Percentiles rank a stretch among this genome's conserved stretches.
These are phyloP conservation scores for Mucor velutinosus DNA, from an alignment of 371 early-diverging fungal species.

Conservation along the genomic window DNA sequence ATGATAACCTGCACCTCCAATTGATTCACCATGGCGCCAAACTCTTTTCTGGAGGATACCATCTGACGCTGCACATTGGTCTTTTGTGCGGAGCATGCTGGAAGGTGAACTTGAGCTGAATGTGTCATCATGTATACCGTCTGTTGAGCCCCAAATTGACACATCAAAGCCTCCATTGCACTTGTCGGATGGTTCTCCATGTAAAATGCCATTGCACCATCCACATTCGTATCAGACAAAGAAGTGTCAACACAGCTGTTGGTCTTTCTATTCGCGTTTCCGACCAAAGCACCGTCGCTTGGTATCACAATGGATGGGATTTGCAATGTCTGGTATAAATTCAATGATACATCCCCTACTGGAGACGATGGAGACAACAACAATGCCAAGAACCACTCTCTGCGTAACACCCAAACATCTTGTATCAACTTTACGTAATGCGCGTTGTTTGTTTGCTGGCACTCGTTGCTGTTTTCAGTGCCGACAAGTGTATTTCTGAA, in stretches of 20 bases:
- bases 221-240: background rate
- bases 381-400: constrained; percentile 29
- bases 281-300: background rate
- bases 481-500: constrained; percentile 13
- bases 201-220: background rate
- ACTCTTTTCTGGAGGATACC: background rate
- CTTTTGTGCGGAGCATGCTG: background rate
- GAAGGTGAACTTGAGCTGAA: background rate
- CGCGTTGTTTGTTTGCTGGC: background rate
- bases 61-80: background rate
- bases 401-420: constrained; percentile 33
- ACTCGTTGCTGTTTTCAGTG: constrained; percentile 5
- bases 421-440: constrained; percentile 24
- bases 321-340: background rate
- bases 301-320: constrained; percentile 6
- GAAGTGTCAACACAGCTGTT: background rate
- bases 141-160: background rate
- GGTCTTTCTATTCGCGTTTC: background rate
- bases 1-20: constrained; percentile 17
- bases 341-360: background rate
- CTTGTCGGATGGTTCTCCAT: background rate
- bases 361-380: background rate
- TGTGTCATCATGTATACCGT: background rate
- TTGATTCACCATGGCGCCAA: constrained; percentile 14
- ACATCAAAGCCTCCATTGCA: background rate